Conservation (phyloP, 176 grass and related monocot genomes). For the Triticum turgidum region DNA sequence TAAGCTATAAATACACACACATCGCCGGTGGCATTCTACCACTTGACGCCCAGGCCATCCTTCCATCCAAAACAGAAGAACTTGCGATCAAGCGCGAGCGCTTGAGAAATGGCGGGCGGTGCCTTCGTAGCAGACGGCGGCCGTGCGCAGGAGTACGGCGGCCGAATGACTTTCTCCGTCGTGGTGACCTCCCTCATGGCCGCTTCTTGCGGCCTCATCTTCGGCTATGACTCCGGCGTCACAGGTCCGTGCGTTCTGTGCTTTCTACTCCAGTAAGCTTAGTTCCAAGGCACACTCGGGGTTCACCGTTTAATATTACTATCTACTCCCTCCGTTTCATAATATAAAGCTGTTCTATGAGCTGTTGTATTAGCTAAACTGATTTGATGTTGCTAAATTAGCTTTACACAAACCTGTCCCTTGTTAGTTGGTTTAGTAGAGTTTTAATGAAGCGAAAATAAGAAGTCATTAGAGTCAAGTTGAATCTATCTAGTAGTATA, state of each 20-base stretch:
- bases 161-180: slow-evolving; percentile 31
- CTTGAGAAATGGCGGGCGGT: slow-evolving; percentile 1
- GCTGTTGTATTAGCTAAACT: neutral
- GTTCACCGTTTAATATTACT: neutral
- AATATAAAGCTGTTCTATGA: too few relatives aligned
- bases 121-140: neutral
- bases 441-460: too few relatives aligned
- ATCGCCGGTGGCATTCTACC: neutral
- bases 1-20: slow-evolving; percentile 7
- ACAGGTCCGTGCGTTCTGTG: slow-evolving; percentile 12
- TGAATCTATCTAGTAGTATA: too few relatives aligned
- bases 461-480: too few relatives aligned
- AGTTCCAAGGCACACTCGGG: neutral
- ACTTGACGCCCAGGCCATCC: neutral
- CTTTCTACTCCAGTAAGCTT: neutral
- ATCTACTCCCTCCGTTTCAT: too few relatives aligned
- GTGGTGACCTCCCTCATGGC: slow-evolving; percentile 46
- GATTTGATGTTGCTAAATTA: neutral
- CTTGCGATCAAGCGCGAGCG: neutral
- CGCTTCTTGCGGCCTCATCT: slow-evolving; percentile 53
- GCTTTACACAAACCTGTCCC: neutral
- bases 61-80: neutral
- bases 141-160: slow-evolving; percentile 20
- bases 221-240: slow-evolving; percentile 45
- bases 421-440: too few relatives aligned